Conservation (phyloP, 1,284 basidiomycete genomes). For the Apiotrichum domesticum region DNA sequence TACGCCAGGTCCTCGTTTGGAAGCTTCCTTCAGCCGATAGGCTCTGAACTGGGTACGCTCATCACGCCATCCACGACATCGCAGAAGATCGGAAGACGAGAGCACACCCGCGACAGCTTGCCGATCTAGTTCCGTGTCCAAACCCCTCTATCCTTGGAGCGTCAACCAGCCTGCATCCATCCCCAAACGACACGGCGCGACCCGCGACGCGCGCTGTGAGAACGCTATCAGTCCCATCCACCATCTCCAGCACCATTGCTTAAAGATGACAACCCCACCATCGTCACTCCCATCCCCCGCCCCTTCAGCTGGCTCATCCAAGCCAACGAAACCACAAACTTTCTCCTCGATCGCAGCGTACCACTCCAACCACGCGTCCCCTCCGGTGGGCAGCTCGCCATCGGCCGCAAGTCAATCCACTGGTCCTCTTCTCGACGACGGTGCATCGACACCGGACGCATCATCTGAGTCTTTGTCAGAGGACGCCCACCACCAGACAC, state of each 20-base stretch:
- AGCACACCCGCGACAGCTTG: too few species aligned
- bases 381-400: constrained; percentile 19
- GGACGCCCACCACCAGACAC: constrained; percentile 10
- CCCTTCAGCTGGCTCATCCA: constrained; percentile 30
- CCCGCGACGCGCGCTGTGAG: not conserved
- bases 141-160: too few species aligned
- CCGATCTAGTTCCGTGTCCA: too few species aligned
- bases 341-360: constrained; percentile 23
- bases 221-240: not conserved
- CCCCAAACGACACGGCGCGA: not conserved
- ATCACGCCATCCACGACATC: too few species aligned
- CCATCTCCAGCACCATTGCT: not conserved
- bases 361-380: constrained; percentile 7
- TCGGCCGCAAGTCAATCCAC: constrained; percentile 9
- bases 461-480: constrained; percentile 7
- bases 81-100: too few species aligned
- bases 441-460: constrained; percentile 11
- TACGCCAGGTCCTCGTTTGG: too few species aligned
- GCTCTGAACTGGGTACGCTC: too few species aligned
- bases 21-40: too few species aligned
- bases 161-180: not conserved
- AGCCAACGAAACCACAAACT: constrained; percentile 14
- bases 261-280: constrained; percentile 33
- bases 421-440: constrained; percentile 3
- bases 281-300: constrained; percentile 33